A percentile compares a stretch with the other conserved stretches of the same genome.
Conservation (phyloP, 2,329 filamentous ascomycete species). For the Gnomoniopsis sp. region DNA sequence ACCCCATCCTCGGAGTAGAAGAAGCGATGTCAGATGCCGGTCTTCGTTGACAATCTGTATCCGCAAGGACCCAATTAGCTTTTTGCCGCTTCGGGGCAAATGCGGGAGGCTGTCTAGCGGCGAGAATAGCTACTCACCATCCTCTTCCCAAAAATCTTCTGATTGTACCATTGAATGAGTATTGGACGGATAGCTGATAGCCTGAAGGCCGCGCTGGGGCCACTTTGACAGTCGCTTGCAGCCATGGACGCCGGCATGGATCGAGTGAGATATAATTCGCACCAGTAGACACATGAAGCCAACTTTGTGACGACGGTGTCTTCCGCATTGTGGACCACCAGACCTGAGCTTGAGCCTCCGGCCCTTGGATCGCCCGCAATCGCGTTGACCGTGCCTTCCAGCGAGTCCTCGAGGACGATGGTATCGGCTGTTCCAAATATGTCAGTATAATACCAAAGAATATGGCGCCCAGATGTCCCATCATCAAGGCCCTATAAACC, state of each 20-base stretch:
- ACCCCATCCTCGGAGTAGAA: conserved; percentile 31
- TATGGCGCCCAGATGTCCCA: too few relatives aligned
- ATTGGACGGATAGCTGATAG: conserved; percentile 27
- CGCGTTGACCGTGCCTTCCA: conserved; percentile 27
- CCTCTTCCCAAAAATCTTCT: conserved; percentile 30
- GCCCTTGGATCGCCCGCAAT: conserved; percentile 29
- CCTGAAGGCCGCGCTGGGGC: conserved; percentile 33
- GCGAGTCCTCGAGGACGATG: conserved; percentile 27
- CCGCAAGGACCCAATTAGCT: background rate
- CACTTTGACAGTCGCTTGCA: conserved; percentile 32
- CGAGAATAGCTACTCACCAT: conserved; percentile 18
- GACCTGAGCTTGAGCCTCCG: conserved; percentile 30
- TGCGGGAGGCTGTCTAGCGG: background rate
- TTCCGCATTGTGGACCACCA: conserved; percentile 31
- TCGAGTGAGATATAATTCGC: conserved; percentile 31
- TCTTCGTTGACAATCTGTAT: conserved; percentile 33
- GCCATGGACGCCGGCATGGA: conserved; percentile 23
- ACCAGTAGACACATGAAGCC: conserved; percentile 31
- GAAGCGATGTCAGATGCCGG: conserved; percentile 33
- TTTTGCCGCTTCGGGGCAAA: background rate
- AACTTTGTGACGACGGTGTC: conserved; percentile 28
- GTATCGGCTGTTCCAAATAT: conserved; percentile 26
- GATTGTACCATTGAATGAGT: conserved; percentile 33
- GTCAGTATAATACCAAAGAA: background rate
- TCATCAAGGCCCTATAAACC: too few relatives aligned